Evolutionary conservation across 2,329 filamentous ascomycete genomes (phyloP).

Genomic region (Tolypocladium capitatum): DNA sequence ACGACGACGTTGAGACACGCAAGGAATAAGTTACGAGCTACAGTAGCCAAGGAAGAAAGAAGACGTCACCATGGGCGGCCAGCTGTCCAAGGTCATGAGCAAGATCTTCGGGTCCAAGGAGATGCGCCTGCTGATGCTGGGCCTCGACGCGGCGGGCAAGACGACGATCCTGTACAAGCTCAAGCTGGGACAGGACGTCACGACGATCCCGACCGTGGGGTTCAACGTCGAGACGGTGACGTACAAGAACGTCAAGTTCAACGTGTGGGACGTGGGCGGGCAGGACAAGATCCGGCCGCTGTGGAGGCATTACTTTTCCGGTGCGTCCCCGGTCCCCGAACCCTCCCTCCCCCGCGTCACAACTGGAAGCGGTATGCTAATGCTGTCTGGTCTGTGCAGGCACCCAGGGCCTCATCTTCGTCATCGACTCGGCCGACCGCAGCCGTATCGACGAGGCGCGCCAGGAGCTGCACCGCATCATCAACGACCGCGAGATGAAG

Average conservation of each 20-base stretch:
- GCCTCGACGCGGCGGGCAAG: conserved; percentile 95
- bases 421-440: conserved; percentile 90
- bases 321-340: conserved; percentile 28
- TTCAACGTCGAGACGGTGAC: conserved; percentile 99
- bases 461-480: conserved; percentile 89
- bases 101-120: conserved; percentile 99
- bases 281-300: conserved; percentile 97
- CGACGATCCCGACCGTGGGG: conserved; percentile 94
- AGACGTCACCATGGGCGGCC: conserved; percentile 64
- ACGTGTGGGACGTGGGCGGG: conserved; percentile 96
- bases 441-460: conserved; percentile 84
- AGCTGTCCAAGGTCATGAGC: conserved; percentile 91
- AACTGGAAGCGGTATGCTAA: too few relatives aligned
- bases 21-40: too few relatives aligned
- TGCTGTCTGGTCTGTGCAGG: too few relatives aligned
- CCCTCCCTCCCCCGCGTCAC: neutral
- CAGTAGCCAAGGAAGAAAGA: neutral
- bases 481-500: conserved; percentile 96
- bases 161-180: conserved; percentile 99
- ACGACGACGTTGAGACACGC: too few relatives aligned
- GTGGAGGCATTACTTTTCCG: conserved; percentile 94
- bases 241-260: conserved; percentile 99
- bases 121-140: conserved; percentile 97
- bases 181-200: conserved; percentile 95
- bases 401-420: conserved; percentile 96